Evolutionary conservation across 495 filamentous ascomycete genomes (phyloP), one percentile per base, ranked within the genome.

Genomic region (Elasticomyces elasticus): DNA sequence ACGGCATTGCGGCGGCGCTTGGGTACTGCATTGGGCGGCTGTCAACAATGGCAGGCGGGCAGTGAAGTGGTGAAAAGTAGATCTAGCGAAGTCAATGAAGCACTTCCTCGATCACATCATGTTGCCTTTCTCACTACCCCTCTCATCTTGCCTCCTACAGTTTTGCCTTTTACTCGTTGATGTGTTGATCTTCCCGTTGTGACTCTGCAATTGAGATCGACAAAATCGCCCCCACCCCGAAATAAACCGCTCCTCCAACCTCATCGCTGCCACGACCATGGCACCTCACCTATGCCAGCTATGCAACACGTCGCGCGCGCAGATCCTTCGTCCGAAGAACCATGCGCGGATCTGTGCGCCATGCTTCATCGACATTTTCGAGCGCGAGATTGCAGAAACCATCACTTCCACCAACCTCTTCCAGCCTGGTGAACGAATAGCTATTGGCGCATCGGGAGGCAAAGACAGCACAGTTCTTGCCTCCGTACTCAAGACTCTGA

Each of bases 401-500:
- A 94, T 98, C 69, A 84, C 74, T 10, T 73, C 80, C 6, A 83
- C 85, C 13, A 70, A 74, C 23, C 79, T 98, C 31, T 98, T 98
- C 72, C 70, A 75, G 30, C 84, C 74, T 22, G 92, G 94, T 31
- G 91, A 96, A 67, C 82, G 81, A 49, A 77, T 98, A 25, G 92
- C 92, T 22, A 95, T 98, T 66, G 92, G 92, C 42, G 92, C 92
- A 30, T 96, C 91, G 1, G 92, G 92, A 40, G 92, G 92, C 58
- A 98, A 98, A 72, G 92, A 98, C 70, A 95, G 89, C 54, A 98
- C 92, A 0, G 92, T 98, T 2, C 79, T 98, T 4, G 94, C 92
- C 20, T 90, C 87, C 0, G 89, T 98, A 4, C 76, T 98, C 40
- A 96, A 94, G 67, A 97, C 90, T 0, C 76, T 98, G 2, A 96